These are phyloP conservation scores for Kentomonas sorsogonicus DNA, from an alignment of 208 protist genomes.

Conservation along the genomic window DNA sequence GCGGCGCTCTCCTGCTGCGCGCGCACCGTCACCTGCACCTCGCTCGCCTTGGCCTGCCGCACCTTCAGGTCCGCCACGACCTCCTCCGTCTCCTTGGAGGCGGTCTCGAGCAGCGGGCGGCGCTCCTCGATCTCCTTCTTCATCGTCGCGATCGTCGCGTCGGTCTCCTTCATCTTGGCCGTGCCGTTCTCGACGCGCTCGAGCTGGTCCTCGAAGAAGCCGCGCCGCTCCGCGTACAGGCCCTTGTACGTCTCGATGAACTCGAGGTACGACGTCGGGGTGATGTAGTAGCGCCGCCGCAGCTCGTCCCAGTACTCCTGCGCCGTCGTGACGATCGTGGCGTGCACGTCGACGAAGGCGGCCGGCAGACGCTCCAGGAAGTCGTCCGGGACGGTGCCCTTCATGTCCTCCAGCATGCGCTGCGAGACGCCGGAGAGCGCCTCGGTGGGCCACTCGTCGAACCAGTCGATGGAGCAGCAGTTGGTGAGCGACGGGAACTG, in stretches of 20 bases:
- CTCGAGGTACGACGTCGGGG: slow-evolving; percentile 94
- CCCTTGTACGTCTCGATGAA: slow-evolving; percentile 93
- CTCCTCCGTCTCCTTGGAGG: slow-evolving; percentile 80
- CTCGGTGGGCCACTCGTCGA: slow-evolving; percentile 94
- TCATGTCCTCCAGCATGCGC: slow-evolving; percentile 67
- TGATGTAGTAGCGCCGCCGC: slow-evolving; percentile 93
- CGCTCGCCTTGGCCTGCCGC: slow-evolving; percentile 75
- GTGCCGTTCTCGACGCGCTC: slow-evolving; percentile 87
- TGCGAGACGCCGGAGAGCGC: slow-evolving; percentile 89
- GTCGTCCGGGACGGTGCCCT: slow-evolving; percentile 27
- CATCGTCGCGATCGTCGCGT: slow-evolving; percentile 91
- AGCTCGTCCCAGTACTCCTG: slow-evolving; percentile 90
- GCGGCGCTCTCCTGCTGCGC: slow-evolving; percentile 89
- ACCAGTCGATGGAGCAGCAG: slow-evolving; percentile 98
- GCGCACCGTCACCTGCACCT: slow-evolving; percentile 85
- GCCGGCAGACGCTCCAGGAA: slow-evolving; percentile 62
- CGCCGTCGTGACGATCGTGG: slow-evolving; percentile 54
- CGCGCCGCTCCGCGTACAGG: slow-evolving; percentile 73
- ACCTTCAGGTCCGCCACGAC: slow-evolving; percentile 88
- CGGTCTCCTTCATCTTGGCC: slow-evolving; percentile 90
- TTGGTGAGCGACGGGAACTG: slow-evolving; percentile 97
- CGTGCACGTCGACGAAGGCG: slow-evolving; percentile 89
- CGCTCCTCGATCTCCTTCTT: slow-evolving; percentile 88
- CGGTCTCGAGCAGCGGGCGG: slow-evolving; percentile 86
- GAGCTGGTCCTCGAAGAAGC: slow-evolving; percentile 82